phyloP scores from a whole-genome alignment of 345 rosid genomes.

The Citrus unshiu region DNA sequence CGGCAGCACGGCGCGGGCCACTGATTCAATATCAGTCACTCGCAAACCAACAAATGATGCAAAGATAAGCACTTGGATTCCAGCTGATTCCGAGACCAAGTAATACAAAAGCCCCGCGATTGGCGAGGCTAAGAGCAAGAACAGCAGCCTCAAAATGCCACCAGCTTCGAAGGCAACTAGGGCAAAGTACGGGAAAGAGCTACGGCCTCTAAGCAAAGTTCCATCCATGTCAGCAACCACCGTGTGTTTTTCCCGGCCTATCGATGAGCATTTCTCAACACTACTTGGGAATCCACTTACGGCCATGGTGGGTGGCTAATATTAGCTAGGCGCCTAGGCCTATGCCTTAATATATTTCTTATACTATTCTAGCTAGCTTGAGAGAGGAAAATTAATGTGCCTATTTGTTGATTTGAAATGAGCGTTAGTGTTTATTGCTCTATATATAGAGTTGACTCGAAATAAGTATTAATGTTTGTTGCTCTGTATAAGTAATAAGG shows the following conservation, averaged over 20 bases:
- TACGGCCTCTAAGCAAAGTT: constrained; percentile 49
- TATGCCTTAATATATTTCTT: no score
- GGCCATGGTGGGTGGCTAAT: not conserved
- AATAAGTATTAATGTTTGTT: not conserved
- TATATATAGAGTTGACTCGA: not conserved
- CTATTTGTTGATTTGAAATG: not conserved
- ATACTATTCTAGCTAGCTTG: not conserved
- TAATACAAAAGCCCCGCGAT: constrained; percentile 50
- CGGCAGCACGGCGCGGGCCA: constrained; percentile 63
- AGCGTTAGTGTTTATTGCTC: not conserved
- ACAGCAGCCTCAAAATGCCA: constrained; percentile 60
- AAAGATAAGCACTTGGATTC: constrained; percentile 56
- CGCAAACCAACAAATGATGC: constrained; percentile 50
- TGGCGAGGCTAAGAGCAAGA: constrained; percentile 65
- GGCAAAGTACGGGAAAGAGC: constrained; percentile 64
- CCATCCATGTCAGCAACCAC: constrained; percentile 84
- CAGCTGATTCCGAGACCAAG: constrained; percentile 52
- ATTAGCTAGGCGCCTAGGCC: no score
- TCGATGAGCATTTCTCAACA: constrained; percentile 37
- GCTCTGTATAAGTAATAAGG: not conserved
- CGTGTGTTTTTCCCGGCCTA: constrained; percentile 46
- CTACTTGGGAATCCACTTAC: constrained; percentile 25
- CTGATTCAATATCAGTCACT: constrained; percentile 54
- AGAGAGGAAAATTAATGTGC: not conserved
- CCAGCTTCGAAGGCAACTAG: constrained; percentile 72